Evolutionary conservation across 2,329 filamentous ascomycete genomes (phyloP).

Genomic region (Diaporthe citriasiana): DNA sequence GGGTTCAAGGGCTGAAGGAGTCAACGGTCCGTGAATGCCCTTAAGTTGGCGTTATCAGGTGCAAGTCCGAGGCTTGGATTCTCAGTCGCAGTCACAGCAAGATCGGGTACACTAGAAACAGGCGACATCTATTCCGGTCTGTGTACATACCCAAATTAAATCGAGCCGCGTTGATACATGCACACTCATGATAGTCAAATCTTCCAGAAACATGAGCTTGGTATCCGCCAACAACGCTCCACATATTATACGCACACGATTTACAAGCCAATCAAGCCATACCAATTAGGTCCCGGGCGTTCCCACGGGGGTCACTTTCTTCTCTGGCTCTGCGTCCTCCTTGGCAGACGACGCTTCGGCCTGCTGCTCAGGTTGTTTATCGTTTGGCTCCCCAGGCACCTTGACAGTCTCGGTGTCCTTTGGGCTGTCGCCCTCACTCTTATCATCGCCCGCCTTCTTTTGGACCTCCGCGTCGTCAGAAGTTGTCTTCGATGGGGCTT

Average conservation of each 20-base stretch:
- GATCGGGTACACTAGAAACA: background rate
- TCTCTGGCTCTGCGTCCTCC: slow-evolving; percentile 39
- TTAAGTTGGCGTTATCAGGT: background rate
- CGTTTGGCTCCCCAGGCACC: background rate
- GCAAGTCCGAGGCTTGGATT: background rate
- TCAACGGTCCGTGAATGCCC: background rate
- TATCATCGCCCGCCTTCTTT: background rate
- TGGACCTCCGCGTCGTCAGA: background rate
- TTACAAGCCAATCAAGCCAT: background rate
- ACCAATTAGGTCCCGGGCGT: background rate
- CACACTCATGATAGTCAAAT: background rate
- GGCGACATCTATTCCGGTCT: slow-evolving; percentile 3
- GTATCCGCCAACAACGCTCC: slow-evolving; percentile 14
- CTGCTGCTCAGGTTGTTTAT: background rate
- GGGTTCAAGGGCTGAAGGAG: background rate
- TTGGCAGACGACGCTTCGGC: slow-evolving; percentile 28
- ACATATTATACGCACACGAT: background rate
- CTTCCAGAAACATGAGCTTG: background rate
- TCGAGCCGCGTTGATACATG: background rate
- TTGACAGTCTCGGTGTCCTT: slow-evolving; percentile 5
- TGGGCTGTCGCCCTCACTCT: background rate
- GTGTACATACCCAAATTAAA: background rate
- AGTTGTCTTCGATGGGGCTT: background rate
- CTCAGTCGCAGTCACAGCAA: background rate
- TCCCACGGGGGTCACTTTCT: slow-evolving; percentile 32